These are phyloP conservation scores for Russula dissimulans DNA, from an alignment of 768 basidiomycete species.

Conservation along the genomic window DNA sequence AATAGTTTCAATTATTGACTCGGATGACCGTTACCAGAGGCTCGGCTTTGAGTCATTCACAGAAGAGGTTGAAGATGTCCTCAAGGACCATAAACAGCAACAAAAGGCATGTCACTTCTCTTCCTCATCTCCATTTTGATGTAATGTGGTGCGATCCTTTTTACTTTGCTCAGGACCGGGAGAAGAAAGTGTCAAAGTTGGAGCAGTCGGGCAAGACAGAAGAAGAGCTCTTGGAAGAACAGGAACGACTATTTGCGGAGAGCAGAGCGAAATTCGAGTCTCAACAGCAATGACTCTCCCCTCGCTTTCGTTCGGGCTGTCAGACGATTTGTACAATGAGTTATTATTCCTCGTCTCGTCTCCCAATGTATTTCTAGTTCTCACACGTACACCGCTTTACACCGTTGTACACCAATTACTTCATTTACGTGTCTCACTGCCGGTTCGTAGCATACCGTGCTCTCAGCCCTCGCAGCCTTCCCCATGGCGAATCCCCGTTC, in stretches of 20 bases:
- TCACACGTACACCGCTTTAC: slow-evolving; percentile 5
- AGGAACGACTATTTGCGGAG: slow-evolving; percentile 89
- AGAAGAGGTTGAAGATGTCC: slow-evolving; percentile 80
- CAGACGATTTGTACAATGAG: slow-evolving; percentile 14
- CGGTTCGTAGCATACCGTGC: slow-evolving; percentile 30
- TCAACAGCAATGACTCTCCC: slow-evolving; percentile 24
- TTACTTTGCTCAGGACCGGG: slow-evolving; percentile 52
- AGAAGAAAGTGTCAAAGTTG: slow-evolving; percentile 87
- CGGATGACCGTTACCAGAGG: slow-evolving; percentile 38
- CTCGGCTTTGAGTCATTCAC: slow-evolving; percentile 92
- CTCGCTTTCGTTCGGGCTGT: slow-evolving; percentile 2
- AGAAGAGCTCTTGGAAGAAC: slow-evolving; percentile 79
- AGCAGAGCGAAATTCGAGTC: slow-evolving; percentile 74
- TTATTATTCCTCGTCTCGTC: slow-evolving; percentile 7
- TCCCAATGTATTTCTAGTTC: slow-evolving; percentile 11
- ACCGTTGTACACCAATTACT: slow-evolving; percentile 9
- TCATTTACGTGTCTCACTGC: slow-evolving; percentile 24
- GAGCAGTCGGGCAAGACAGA: slow-evolving; percentile 84
- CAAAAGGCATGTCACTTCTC: slow-evolving; percentile 59
- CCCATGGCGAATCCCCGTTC: slow-evolving; percentile 62
- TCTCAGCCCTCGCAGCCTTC: slow-evolving; percentile 46
- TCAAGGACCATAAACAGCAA: slow-evolving; percentile 94
- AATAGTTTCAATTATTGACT: not conserved
- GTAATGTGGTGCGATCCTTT: not conserved
- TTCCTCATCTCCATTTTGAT: not conserved